Base-by-base conservation (phyloP, 2,329 filamentous ascomycete genomes). In the Ophiocordyceps camponoti-saundersi region DNA sequence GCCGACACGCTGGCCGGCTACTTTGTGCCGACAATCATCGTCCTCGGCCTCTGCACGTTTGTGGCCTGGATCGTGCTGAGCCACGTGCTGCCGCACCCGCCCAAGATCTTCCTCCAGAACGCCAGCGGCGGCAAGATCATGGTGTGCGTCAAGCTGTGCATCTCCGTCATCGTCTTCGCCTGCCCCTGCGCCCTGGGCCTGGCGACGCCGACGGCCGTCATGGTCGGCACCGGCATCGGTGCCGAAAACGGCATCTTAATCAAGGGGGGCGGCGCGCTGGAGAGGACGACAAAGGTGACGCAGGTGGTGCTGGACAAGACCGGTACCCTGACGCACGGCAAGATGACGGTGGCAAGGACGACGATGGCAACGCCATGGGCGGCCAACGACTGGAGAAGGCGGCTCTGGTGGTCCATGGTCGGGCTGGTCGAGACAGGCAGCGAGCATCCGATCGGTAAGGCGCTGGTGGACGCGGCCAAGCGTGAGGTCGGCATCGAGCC, bases 191-290 rank as follows among this genome's bases (percentile, higher is more conserved):
- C 92, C 1, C 77, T 98, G n/a, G 92, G 92, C 48, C 74, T 98
- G 18, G 89, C 88, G 22, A 96, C 92, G 1, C 92, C 92, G 2
- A 98, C 92, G 0, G 92, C 92, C 2, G 89, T 98, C 60, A 96
- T 98, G 92, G 92, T 98, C 29, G 92, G 92, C 42, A 96, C 92
- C n/a, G 92, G 92, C 49, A 80, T 95, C 30, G 92, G 92, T 45
- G 92, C 92, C 2, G 85, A 95, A 63, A 83, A 95, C 55, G 92
- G 92, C 22, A 98, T 98, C 55, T 71, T 98, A n/a, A 88, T 96
- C 61, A 98, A 98, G 66, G 90, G 92, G 47, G 92, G 92, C 48
- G 89, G 86, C 40, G 88, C 89, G 29, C 70, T 98, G 3, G 90
- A 98, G 67, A 87, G 79, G 5, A 85, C 88, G 0, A 96, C 88